phyloP scores from a whole-genome alignment of 2,329 filamentous ascomycete genomes.

The Phaeoacremonium minimum region DNA sequence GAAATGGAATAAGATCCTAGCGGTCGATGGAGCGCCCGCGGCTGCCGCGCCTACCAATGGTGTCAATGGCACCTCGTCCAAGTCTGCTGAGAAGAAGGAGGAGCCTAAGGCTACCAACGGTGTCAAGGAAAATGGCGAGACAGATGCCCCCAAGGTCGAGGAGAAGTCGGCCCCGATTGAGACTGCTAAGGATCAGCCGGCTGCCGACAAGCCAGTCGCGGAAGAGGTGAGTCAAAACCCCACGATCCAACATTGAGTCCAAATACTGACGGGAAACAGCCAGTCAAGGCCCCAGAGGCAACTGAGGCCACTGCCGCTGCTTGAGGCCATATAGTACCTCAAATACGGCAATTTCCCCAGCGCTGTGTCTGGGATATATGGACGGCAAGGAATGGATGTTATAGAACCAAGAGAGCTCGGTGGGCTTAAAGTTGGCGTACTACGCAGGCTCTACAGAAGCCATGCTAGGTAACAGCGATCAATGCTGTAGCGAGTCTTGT shows the following conservation, averaged over 20 bases:
- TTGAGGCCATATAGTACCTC: too few relatives aligned
- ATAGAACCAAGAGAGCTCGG: too few relatives aligned
- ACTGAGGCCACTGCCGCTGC: constrained; percentile 33
- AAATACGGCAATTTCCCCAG: too few relatives aligned
- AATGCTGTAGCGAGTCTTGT: too few relatives aligned
- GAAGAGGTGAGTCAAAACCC: constrained; percentile 26
- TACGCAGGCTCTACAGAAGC: too few relatives aligned
- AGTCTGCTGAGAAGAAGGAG: constrained; percentile 35
- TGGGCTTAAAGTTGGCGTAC: too few relatives aligned
- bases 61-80: constrained; percentile 39
- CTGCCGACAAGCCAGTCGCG: constrained; percentile 18
- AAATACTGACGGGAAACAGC: constrained; percentile 10
- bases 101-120: constrained; percentile 20
- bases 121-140: constrained; percentile 24
- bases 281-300: constrained; percentile 23
- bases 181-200: constrained; percentile 17
- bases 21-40: constrained; percentile 40
- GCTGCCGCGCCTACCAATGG: constrained; percentile 34
- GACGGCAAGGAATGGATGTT: too few relatives aligned
- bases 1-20: constrained; percentile 84
- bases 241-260: background rate
- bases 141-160: constrained; percentile 23
- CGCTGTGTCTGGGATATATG: too few relatives aligned
- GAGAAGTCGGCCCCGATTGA: constrained; percentile 21
- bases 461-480: too few relatives aligned